Percentiles rank a stretch among this genome's conserved stretches.
These are phyloP conservation scores for Mortierella sp. DNA, from an alignment of 371 early-diverging fungal species.

Conservation along the genomic window DNA sequence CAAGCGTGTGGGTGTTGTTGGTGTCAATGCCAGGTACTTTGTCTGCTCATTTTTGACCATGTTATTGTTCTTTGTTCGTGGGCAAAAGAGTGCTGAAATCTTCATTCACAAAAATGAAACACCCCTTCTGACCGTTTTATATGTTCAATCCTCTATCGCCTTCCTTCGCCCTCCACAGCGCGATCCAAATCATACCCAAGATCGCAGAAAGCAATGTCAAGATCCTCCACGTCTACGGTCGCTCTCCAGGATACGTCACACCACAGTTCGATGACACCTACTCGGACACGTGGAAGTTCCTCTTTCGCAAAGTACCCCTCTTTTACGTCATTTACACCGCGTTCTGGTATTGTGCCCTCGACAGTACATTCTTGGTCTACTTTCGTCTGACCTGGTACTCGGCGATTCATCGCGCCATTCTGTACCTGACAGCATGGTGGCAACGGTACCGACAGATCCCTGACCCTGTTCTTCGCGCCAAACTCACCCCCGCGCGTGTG, in stretches of 20 bases:
- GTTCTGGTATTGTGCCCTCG: conserved; percentile 28
- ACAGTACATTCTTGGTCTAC: conserved; percentile 37
- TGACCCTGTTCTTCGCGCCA: conserved; percentile 18
- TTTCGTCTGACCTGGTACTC: conserved; percentile 51
- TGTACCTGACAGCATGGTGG: conserved; percentile 34
- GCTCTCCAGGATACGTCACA: conserved; percentile 34
- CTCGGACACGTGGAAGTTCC: conserved; percentile 25
- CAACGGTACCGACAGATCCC: conserved; percentile 33
- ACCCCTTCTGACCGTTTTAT: not conserved
- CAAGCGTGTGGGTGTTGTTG: conserved; percentile 52
- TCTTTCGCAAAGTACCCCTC: conserved; percentile 32
- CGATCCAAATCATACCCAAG: conserved; percentile 41
- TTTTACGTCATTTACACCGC: conserved; percentile 29
- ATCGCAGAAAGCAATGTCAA: conserved; percentile 36
- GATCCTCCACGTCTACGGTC: conserved; percentile 37
- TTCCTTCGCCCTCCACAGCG: conserved; percentile 14
- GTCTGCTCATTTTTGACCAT: not conserved
- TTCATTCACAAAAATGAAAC: not conserved
- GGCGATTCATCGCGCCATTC: conserved; percentile 25
- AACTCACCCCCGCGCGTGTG: conserved; percentile 37
- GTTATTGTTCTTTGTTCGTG: not conserved
- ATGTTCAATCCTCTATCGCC: not conserved
- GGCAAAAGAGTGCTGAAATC: not conserved
- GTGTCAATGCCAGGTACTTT: conserved; percentile 44
- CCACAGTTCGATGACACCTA: conserved; percentile 33